Evolutionary conservation across 768 basidiomycete species (phyloP), one percentile per base, ranked within the genome.

Genomic region (Sporobolomyces roseus): DNA sequence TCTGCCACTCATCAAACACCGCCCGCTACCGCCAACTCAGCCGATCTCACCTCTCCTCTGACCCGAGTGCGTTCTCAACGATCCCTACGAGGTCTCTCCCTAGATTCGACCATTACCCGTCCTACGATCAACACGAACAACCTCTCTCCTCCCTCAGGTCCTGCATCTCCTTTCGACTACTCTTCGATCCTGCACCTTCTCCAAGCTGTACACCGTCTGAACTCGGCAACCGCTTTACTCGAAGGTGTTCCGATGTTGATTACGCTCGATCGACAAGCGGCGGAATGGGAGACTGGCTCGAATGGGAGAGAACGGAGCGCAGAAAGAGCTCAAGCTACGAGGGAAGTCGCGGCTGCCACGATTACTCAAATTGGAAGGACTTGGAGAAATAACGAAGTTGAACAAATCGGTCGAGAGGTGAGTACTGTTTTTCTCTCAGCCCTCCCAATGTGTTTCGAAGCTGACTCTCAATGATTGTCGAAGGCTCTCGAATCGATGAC

Each of bases 181-280:
- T 7, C 51, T 16, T 36, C 33, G 27, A 21, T 46, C 49, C 1
- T 14, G 14, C 30, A n/a, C 16, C 59, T 70, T 30, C 19, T 62
- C 16, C 27, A 27, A 4, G 66, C 36, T 23, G 16, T 48, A 16
- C 66, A 67, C 23, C 13, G 27, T 9, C 45, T 54, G 2, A 13
- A 23, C 29, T 60, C 67, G 41, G 30, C 68, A 2, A 48, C 36
- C 0, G 56, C 70, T 1, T 36, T 66, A 4, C 25, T 66, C 41
- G 64, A 58, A 30, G 67, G 51, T 25, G 50, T 66, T 0, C 71
- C 71, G 30, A 60, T 61, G 50, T 49, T 73, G 23, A 32, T 69
- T 12, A 38, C 61, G 16, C 46, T 73, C 23, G 63, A 58, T 2
- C 56, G 56, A 27, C 36, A 52, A 1, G 65, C 50, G 1, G 59